Conservation (phyloP, 1,284 basidiomycete genomes). For the Gomphus bonarii region DNA sequence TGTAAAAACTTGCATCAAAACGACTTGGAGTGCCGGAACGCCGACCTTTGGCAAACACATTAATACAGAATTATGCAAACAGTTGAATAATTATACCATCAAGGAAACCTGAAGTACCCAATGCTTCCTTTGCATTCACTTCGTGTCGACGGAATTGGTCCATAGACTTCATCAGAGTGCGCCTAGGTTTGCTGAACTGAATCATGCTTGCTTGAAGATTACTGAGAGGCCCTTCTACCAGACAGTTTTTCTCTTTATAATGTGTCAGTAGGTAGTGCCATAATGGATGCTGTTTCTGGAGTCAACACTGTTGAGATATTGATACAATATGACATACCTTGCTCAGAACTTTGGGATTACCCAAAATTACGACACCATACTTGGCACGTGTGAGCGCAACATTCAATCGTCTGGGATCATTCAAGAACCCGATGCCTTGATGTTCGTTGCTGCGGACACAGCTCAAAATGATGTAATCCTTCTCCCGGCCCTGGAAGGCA, state of each 20-base stretch:
- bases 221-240: constrained; percentile 94
- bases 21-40: constrained; percentile 67
- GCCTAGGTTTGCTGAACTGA: constrained; percentile 93
- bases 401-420: constrained; percentile 93
- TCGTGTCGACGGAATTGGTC: constrained; percentile 88
- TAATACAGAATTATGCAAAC: constrained; percentile 9
- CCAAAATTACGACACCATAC: constrained; percentile 95
- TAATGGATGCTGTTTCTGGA: constrained; percentile 68
- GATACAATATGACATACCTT: constrained; percentile 52
- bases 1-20: constrained; percentile 91
- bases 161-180: constrained; percentile 75
- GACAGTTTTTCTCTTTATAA: constrained; percentile 91
- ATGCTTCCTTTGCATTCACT: constrained; percentile 69
- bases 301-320: constrained; percentile 1
- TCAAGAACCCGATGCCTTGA: constrained; percentile 98
- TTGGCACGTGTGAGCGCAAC: constrained; percentile 97
- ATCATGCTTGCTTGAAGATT: constrained; percentile 98
- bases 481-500: constrained; percentile 98
- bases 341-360: constrained; percentile 97
- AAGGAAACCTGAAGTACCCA: constrained; percentile 27
- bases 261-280: constrained; percentile 99
- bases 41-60: constrained; percentile 26
- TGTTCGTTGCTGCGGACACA: constrained; percentile 99
- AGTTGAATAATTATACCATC: constrained; percentile 32
- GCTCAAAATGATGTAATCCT: constrained; percentile 98